phyloP scores from a whole-genome alignment of 805 yeast genomes.

The Teunomyces gatunensis region DNA sequence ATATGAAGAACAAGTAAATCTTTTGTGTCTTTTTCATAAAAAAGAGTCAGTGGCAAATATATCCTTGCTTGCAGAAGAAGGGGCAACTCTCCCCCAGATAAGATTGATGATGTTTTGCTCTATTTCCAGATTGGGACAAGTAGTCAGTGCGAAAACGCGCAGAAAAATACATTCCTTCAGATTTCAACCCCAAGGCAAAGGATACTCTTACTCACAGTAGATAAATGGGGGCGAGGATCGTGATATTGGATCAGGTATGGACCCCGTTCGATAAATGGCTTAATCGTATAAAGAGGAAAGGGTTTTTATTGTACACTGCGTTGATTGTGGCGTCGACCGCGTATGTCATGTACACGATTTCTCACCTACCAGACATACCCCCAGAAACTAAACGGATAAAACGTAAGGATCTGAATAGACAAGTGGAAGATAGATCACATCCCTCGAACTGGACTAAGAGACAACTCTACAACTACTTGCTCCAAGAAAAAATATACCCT shows the following conservation, averaged over 20 bases:
- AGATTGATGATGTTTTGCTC: background rate
- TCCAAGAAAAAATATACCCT: constrained; percentile 13
- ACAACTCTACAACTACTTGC: constrained; percentile 16
- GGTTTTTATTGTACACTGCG: constrained; percentile 33
- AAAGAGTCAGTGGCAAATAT: constrained; percentile 2
- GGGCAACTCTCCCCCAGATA: background rate
- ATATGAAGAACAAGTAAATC: constrained; percentile 4
- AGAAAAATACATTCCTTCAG: too few relatives aligned
- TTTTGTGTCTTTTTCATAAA: constrained; percentile 3
- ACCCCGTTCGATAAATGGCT: constrained; percentile 31
- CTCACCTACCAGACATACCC: constrained; percentile 13
- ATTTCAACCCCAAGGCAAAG: too few relatives aligned
- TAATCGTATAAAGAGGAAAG: constrained; percentile 29
- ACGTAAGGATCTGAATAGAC: constrained; percentile 1
- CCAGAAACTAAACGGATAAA: constrained; percentile 8
- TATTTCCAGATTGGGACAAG: background rate
- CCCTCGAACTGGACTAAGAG: constrained; percentile 15
- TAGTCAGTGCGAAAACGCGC: constrained; percentile 1
- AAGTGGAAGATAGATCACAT: constrained; percentile 2
- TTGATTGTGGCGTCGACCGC: constrained; percentile 28
- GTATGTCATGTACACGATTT: constrained; percentile 24
- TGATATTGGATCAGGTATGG: background rate
- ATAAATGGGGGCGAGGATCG: background rate
- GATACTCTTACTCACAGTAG: too few relatives aligned
- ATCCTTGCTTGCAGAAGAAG: background rate